A percentile compares a stretch with the other conserved stretches of the same genome.
Evolutionary conservation across 306 rosid genomes (phyloP).

Genomic region (Hippophae tibetana): DNA sequence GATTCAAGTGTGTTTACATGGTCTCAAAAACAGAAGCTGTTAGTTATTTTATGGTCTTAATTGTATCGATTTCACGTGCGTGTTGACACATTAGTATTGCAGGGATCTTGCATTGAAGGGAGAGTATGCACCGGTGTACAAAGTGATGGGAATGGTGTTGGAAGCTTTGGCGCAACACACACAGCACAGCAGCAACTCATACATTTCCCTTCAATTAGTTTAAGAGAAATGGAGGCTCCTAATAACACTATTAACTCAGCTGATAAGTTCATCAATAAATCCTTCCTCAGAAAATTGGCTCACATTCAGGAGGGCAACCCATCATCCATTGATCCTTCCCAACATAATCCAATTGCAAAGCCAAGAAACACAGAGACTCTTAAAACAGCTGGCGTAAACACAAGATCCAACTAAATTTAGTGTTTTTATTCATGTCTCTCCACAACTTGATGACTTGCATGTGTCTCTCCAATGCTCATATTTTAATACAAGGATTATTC

Average conservation of each 20-base stretch:
- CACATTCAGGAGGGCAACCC: conserved; percentile 14
- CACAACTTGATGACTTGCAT: too few relatives aligned
- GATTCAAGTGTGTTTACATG: too few relatives aligned
- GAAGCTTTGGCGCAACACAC: conserved; percentile 4
- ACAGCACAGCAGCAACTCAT: conserved; percentile 22
- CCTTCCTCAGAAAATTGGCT: conserved; percentile 26
- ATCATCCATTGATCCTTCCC: conserved; percentile 10
- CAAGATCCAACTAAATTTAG: conserved; percentile 2
- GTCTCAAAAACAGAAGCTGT: too few relatives aligned
- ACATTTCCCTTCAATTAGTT: conserved; percentile 16
- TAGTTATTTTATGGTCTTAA: too few relatives aligned
- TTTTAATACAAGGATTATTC: too few relatives aligned
- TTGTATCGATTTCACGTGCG: too few relatives aligned
- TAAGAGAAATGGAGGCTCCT: conserved; percentile 18
- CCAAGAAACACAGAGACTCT: conserved; percentile 20
- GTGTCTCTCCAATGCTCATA: too few relatives aligned
- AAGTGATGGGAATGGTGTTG: conserved; percentile 12
- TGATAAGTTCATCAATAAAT: conserved; percentile 22
- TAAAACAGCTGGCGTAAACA: conserved; percentile 18
- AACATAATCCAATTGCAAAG: conserved; percentile 17
- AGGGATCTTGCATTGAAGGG: conserved; percentile 8
- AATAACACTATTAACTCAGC: conserved; percentile 13
- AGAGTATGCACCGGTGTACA: conserved; percentile 7
- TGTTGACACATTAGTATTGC: neutral
- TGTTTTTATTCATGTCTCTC: conserved; percentile 7